A percentile compares a stretch with the other conserved stretches of the same genome.
Evolutionary conservation across 495 filamentous ascomycete species (phyloP).

Genomic region (Penicillium silybi): DNA sequence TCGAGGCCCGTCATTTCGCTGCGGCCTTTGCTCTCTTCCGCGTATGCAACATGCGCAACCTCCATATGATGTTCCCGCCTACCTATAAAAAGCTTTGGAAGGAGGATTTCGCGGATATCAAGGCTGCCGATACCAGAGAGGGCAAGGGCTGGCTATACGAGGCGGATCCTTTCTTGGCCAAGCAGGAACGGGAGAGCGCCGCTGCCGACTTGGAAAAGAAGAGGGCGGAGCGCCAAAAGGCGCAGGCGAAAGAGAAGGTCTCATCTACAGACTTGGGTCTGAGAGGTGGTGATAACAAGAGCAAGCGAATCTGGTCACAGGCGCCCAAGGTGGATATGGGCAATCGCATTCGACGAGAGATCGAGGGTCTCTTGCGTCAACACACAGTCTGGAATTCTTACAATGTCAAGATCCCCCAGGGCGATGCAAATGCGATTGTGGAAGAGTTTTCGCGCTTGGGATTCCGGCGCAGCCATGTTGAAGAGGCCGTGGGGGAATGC

Average conservation of each 20-base stretch:
- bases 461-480: conserved; percentile 80
- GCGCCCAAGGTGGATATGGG: conserved; percentile 93
- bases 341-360: conserved; percentile 63
- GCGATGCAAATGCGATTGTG: conserved; percentile 56
- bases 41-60: conserved; percentile 88
- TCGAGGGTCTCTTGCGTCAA: conserved; percentile 72
- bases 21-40: conserved; percentile 88
- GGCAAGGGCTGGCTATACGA: conserved; percentile 91
- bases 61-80: conserved; percentile 92
- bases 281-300: conserved; percentile 30
- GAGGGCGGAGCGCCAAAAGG: conserved; percentile 54
- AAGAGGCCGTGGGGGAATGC: conserved; percentile 82
- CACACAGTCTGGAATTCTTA: conserved; percentile 85
- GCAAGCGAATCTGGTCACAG: conserved; percentile 69
- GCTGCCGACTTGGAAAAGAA: conserved; percentile 70
- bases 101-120: conserved; percentile 72
- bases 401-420: conserved; percentile 55
- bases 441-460: conserved; percentile 72
- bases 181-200: conserved; percentile 72
- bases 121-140: conserved; percentile 67
- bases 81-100: conserved; percentile 86
- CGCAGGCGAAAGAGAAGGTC: conserved; percentile 59
- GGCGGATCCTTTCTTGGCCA: conserved; percentile 83
- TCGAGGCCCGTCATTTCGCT: conserved; percentile 90
- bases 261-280: conserved; percentile 41